These are phyloP conservation scores for Fusarium sp. DNA, from an alignment of 2,329 filamentous ascomycete species.

Conservation along the genomic window DNA sequence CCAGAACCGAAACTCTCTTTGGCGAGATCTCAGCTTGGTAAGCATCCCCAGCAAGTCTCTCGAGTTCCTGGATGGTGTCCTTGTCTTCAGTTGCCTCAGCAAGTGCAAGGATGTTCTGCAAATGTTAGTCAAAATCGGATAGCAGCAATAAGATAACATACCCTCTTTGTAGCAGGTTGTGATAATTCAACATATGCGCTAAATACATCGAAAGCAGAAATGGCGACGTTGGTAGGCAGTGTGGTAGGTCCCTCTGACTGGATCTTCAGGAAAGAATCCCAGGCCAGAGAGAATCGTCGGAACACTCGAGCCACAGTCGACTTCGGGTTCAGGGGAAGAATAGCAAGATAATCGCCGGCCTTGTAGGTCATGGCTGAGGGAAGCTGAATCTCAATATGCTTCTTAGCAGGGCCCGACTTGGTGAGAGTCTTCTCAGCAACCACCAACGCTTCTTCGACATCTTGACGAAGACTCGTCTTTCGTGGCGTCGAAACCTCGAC, in stretches of 20 bases:
- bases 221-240: constrained; percentile 64
- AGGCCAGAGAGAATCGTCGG: constrained; percentile 71
- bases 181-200: constrained; percentile 77
- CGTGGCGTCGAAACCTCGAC: constrained; percentile 37
- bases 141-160: constrained; percentile 41
- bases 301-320: constrained; percentile 71
- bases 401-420: constrained; percentile 57
- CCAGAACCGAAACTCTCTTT: constrained; percentile 72
- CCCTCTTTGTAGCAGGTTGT: constrained; percentile 76
- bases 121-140: constrained; percentile 13
- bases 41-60: constrained; percentile 56
- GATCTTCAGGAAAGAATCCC: constrained; percentile 74
- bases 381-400: constrained; percentile 73
- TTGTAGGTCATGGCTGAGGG: constrained; percentile 73
- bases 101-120: constrained; percentile 53
- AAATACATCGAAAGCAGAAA: constrained; percentile 72
- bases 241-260: constrained; percentile 60
- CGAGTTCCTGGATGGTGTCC: constrained; percentile 55
- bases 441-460: constrained; percentile 39
- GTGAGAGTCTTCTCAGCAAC: constrained; percentile 36
- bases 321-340: constrained; percentile 76
- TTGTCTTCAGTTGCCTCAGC: constrained; percentile 60
- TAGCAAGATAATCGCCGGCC: constrained; percentile 79
- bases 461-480: constrained; percentile 39
- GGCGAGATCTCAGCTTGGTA: constrained; percentile 60